Percentiles rank a stretch among this genome's conserved stretches.
phyloP scores from a whole-genome alignment of 75 land plant genomes.

The Sequoia sempervirens region DNA sequence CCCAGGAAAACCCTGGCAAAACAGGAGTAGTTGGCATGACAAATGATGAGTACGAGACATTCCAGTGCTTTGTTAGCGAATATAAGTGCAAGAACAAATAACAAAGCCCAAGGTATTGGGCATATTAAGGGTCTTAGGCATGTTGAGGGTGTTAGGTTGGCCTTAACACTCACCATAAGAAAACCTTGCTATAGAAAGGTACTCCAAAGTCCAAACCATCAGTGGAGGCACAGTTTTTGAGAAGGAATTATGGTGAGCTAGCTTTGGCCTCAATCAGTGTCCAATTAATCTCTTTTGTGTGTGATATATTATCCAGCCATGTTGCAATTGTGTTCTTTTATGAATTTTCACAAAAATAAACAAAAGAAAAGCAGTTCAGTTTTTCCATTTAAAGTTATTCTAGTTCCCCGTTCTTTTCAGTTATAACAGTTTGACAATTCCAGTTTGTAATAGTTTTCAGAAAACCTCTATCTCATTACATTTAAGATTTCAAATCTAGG shows the following conservation, averaged over 20 bases:
- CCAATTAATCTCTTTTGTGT: background rate
- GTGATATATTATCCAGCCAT: background rate
- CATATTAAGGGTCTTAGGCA: background rate
- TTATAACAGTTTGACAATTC: background rate
- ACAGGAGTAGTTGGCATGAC: too few relatives aligned
- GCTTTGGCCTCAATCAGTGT: background rate
- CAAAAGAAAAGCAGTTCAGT: background rate
- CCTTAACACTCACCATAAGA: background rate
- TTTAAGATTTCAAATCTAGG: too few relatives aligned
- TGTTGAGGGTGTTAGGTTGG: background rate
- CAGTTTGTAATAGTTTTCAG: background rate
- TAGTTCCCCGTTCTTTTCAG: background rate
- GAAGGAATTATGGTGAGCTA: background rate
- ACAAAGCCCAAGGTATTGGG: too few relatives aligned
- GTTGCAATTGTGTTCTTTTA: background rate
- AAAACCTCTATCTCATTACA: too few relatives aligned
- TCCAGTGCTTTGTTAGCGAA: background rate
- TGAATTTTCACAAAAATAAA: too few relatives aligned
- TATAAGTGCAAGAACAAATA: background rate
- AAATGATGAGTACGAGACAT: background rate
- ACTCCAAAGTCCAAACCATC: background rate
- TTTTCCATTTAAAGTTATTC: too few relatives aligned
- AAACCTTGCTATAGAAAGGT: background rate
- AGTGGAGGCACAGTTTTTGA: background rate
- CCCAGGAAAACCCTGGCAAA: too few relatives aligned